Percentiles rank a stretch among this genome's conserved stretches.
phyloP scores from a whole-genome alignment of 2,329 filamentous ascomycete genomes.

The Cytospora mali region DNA sequence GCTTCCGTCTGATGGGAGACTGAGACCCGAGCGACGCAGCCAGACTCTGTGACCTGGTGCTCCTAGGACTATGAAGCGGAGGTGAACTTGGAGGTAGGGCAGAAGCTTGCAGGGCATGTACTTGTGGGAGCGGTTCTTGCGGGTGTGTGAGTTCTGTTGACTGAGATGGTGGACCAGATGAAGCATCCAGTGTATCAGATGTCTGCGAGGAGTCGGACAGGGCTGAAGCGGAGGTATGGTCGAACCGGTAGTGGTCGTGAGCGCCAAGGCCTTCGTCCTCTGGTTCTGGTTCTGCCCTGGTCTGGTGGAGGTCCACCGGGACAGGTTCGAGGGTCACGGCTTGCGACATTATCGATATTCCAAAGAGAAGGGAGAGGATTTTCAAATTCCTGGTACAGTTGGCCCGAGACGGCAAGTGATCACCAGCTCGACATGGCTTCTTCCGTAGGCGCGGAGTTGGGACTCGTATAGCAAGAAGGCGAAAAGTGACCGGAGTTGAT shows the following conservation, averaged over 20 bases:
- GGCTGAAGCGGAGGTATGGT: slow-evolving; percentile 15
- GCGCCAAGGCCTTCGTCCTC: slow-evolving; percentile 22
- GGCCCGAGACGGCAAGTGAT: slow-evolving; percentile 22
- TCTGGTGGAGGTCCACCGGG: slow-evolving; percentile 23
- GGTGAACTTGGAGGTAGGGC: slow-evolving; percentile 18
- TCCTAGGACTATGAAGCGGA: slow-evolving; percentile 35
- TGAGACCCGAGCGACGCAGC: slow-evolving; percentile 35
- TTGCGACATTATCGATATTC: slow-evolving; percentile 26
- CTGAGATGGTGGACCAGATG: slow-evolving; percentile 24
- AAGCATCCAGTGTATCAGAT: slow-evolving; percentile 30
- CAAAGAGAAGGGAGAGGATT: slow-evolving; percentile 20
- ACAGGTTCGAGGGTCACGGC: slow-evolving; percentile 17
- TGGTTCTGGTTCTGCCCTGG: slow-evolving; percentile 17
- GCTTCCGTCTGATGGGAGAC: slow-evolving; percentile 59
- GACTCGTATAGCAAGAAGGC: slow-evolving; percentile 9
- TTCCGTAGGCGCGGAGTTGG: slow-evolving; percentile 6
- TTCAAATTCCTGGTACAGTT: slow-evolving; percentile 14
- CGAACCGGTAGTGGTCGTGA: slow-evolving; percentile 28
- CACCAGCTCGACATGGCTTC: slow-evolving; percentile 26
- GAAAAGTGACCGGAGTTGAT: slow-evolving; percentile 21
- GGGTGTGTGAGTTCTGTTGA: slow-evolving; percentile 14
- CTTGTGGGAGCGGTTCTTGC: slow-evolving; percentile 17
- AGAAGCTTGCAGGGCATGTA: slow-evolving; percentile 10
- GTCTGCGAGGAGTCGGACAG: slow-evolving; percentile 21
- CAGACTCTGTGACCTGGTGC: slow-evolving; percentile 37